Conservation (phyloP, 345 rosid species). For the Lagerstroemia speciosa region DNA sequence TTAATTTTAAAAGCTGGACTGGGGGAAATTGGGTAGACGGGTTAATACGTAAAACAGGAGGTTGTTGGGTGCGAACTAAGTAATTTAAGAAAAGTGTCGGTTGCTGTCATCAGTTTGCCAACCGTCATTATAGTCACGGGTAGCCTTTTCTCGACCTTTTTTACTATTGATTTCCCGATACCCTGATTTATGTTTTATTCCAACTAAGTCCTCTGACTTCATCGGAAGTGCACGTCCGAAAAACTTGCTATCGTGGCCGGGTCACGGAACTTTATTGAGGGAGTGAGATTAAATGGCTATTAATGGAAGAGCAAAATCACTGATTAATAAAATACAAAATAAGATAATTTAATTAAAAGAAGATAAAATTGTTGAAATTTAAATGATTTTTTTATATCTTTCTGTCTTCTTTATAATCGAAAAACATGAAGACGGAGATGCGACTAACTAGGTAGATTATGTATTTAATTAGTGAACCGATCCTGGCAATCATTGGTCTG, state of each 20-base stretch:
- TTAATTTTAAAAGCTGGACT: neutral
- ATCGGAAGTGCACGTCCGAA: neutral
- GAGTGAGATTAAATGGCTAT: too few relatives aligned
- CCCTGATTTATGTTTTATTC: neutral
- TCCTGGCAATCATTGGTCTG: neutral
- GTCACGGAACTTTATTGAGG: too few relatives aligned
- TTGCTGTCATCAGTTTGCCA: neutral
- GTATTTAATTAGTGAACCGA: neutral
- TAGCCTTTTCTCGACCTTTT: neutral
- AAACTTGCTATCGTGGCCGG: too few relatives aligned
- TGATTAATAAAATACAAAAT: too few relatives aligned
- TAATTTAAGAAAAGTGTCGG: neutral
- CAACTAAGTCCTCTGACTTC: neutral
- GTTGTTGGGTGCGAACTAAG: neutral
- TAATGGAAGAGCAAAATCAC: too few relatives aligned
- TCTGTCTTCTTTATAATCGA: too few relatives aligned
- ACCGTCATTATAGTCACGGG: neutral
- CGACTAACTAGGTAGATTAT: neutral
- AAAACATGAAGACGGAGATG: neutral
- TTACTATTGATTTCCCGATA: neutral
- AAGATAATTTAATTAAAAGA: too few relatives aligned
- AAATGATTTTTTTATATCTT: too few relatives aligned
- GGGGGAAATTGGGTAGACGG: neutral
- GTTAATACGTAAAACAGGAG: neutral
- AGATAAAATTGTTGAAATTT: too few relatives aligned